Evolutionary conservation across 2,329 filamentous ascomycete species (phyloP).

Genomic region (Elsinoe ampelina): DNA sequence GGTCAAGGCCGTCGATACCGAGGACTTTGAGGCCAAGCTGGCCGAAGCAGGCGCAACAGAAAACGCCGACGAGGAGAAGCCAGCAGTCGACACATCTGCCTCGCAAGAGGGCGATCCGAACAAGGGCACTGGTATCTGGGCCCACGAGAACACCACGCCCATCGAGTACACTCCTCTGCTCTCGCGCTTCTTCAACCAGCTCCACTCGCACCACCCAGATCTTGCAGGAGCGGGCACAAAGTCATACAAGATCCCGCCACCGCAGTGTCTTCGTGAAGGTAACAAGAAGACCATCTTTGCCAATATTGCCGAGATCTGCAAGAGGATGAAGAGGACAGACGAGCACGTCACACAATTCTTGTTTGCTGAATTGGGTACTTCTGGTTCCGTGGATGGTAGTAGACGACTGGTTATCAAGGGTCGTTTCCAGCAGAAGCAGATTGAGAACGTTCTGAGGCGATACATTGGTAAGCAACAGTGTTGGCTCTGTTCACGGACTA

Average conservation of each 20-base stretch:
- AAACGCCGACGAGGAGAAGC: constrained; percentile 49
- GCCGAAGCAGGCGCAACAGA: constrained; percentile 48
- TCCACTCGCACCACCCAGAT: constrained; percentile 94
- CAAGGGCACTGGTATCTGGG: constrained; percentile 82
- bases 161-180: constrained; percentile 83
- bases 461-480: constrained; percentile 90
- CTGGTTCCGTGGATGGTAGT: constrained; percentile 86
- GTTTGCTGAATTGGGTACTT: constrained; percentile 96
- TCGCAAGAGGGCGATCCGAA: constrained; percentile 66
- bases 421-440: constrained; percentile 99
- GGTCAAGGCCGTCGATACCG: constrained; percentile 48
- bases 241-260: constrained; percentile 98
- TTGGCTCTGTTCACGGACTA: constrained; percentile 19
- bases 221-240: constrained; percentile 66
- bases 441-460: constrained; percentile 91
- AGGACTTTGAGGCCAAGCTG: constrained; percentile 60
- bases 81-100: constrained; percentile 21
- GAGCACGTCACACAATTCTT: constrained; percentile 88
- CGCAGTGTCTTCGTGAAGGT: constrained; percentile 97
- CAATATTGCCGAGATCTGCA: constrained; percentile 98
- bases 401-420: constrained; percentile 96
- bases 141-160: constrained; percentile 64
- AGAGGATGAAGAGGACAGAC: constrained; percentile 97
- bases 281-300: constrained; percentile 99
- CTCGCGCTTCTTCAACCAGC: constrained; percentile 84